Conservation (phyloP, 176 grass and related monocot species). For the Calamus simplicifolius region DNA sequence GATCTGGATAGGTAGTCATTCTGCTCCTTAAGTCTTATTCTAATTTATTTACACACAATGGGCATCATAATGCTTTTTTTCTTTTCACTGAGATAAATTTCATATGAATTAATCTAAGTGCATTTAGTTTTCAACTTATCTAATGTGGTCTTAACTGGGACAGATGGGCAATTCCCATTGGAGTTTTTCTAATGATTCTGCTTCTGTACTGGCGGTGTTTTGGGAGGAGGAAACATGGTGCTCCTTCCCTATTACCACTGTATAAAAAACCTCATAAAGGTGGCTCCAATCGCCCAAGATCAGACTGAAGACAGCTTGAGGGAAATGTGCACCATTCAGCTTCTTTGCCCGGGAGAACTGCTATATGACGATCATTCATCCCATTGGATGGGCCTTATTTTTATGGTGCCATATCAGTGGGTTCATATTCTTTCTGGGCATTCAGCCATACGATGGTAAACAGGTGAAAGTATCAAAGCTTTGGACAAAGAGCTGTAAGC, state of each 20-base stretch:
- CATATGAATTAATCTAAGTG: no score
- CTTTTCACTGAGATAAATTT: no score
- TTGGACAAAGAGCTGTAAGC: background rate
- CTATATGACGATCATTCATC: conserved; percentile 2
- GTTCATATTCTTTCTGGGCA: conserved; percentile 25
- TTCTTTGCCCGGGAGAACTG: background rate
- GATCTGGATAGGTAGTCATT: conserved; percentile 66
- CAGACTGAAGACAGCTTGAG: conserved; percentile 37
- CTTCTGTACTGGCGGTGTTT: conserved; percentile 70
- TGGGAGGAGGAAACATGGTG: conserved; percentile 50
- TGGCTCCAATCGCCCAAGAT: conserved; percentile 42
- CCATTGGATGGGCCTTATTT: conserved; percentile 44
- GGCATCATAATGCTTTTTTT: no score
- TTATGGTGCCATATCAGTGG: conserved; percentile 24
- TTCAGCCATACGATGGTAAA: background rate
- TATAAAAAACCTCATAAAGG: conserved; percentile 40
- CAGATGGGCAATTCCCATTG: conserved; percentile 86
- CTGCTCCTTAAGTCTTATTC: background rate
- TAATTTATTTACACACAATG: background rate
- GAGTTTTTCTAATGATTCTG: conserved; percentile 22
- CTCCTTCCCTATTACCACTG: conserved; percentile 49
- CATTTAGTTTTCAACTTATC: background rate
- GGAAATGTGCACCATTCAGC: background rate
- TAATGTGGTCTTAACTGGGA: conserved; percentile 5
- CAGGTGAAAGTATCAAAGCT: background rate